Evolutionary conservation across 768 basidiomycete species (phyloP).

Genomic region (Amanita rubescens): DNA sequence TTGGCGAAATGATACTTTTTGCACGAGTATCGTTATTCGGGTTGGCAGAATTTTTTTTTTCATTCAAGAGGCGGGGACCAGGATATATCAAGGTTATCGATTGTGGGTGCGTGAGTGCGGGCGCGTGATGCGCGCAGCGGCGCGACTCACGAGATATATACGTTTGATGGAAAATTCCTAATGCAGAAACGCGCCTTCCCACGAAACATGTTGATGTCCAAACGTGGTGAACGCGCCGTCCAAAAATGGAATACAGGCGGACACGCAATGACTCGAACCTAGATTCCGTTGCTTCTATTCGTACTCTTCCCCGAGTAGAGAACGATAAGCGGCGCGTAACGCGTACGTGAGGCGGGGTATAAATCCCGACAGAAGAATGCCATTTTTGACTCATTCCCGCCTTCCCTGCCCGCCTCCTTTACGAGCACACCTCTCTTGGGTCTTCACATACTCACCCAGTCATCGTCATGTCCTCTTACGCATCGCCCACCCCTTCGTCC

Average conservation of each 20-base stretch:
- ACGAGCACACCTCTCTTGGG: too few relatives aligned
- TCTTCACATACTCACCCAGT: too few relatives aligned
- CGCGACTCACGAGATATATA: not conserved
- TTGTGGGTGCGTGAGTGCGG: not conserved
- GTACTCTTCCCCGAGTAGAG: not conserved
- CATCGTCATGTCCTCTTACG: not conserved
- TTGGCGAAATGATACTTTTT: too few relatives aligned
- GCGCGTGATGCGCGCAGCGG: not conserved
- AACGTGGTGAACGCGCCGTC: not conserved
- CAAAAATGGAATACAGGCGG: not conserved
- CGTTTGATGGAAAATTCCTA: not conserved
- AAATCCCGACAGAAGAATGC: conserved; percentile 1
- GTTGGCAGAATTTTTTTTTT: too few relatives aligned
- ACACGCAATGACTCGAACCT: not conserved
- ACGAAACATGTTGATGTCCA: too few relatives aligned
- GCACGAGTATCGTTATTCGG: too few relatives aligned
- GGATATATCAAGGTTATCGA: not conserved
- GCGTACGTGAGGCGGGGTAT: conserved; percentile 1
- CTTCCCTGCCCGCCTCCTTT: not conserved
- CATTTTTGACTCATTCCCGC: conserved; percentile 1
- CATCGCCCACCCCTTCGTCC: conserved; percentile 2
- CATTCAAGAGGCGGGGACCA: too few relatives aligned
- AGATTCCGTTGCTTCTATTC: conserved; percentile 1
- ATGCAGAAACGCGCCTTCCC: too few relatives aligned
- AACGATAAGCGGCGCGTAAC: not conserved